phyloP scores from a whole-genome alignment of 768 basidiomycete species.

The Amanita molliuscula region DNA sequence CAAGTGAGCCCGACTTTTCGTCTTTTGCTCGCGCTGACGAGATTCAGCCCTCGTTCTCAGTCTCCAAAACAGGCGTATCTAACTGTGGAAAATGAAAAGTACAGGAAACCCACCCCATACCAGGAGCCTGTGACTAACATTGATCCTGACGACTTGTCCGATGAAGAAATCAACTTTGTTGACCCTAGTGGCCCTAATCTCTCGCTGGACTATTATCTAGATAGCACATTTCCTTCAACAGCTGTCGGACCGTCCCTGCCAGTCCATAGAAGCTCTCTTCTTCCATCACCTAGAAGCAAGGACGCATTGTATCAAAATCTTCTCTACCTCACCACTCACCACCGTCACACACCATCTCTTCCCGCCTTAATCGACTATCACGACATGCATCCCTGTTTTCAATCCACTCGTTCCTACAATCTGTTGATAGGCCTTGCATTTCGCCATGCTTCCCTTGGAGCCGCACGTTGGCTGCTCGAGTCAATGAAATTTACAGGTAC shows the following conservation, averaged over 20 bases:
- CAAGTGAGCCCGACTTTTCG: not conserved
- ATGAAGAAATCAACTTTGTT: constrained; percentile 14
- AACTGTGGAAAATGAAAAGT: not conserved
- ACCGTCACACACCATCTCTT: constrained; percentile 19
- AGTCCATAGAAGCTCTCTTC: constrained; percentile 1
- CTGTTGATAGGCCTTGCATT: constrained; percentile 37
- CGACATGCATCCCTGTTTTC: constrained; percentile 22
- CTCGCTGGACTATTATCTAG: not conserved
- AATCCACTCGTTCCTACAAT: constrained; percentile 36
- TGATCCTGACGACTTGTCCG: constrained; percentile 14
- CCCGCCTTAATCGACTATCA: constrained; percentile 42
- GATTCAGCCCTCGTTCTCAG: not conserved
- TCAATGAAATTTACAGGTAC: constrained; percentile 36
- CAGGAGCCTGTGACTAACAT: not conserved
- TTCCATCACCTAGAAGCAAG: constrained; percentile 19
- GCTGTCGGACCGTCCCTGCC: not conserved
- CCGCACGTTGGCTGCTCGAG: constrained; percentile 31
- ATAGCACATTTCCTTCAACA: not conserved
- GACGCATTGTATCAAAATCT: constrained; percentile 33
- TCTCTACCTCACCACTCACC: constrained; percentile 23
- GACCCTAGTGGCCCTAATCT: constrained; percentile 16
- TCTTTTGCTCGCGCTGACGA: not conserved
- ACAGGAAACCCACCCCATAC: not conserved
- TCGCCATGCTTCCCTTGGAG: constrained; percentile 37
- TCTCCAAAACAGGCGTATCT: not conserved